Conservation (phyloP, 768 basidiomycete genomes). For the Rhizopogon roseolus region DNA sequence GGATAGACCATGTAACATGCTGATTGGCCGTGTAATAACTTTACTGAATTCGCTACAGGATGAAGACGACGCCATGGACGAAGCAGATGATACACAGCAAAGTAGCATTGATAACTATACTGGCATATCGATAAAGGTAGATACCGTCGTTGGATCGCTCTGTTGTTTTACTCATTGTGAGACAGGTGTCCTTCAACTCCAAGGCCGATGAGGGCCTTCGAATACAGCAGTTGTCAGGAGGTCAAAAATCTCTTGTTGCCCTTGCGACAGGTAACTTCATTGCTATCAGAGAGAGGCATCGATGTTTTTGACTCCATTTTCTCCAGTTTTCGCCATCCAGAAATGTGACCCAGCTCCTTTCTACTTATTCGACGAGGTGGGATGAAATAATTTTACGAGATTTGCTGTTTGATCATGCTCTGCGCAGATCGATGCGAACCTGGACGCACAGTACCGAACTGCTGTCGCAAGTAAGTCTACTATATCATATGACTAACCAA, state of each 20-base stretch:
- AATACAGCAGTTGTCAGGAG: constrained; percentile 95
- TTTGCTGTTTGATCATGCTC: not conserved
- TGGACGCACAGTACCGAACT: constrained; percentile 96
- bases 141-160: not conserved
- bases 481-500: constrained; percentile 14
- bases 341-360: constrained; percentile 99
- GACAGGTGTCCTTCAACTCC: constrained; percentile 95
- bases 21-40: not conserved
- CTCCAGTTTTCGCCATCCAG: constrained; percentile 91
- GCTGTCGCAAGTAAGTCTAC: constrained; percentile 82
- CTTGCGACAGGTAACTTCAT: constrained; percentile 70
- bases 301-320: constrained; percentile 4
- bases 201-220: constrained; percentile 95
- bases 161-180: not conserved
- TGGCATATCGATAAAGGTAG: constrained; percentile 90
- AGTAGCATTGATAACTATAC: constrained; percentile 90
- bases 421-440: constrained; percentile 86
- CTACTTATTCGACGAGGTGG: constrained; percentile 96
- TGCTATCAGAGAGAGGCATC: not conserved
- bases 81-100: constrained; percentile 67
- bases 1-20: constrained; percentile 68
- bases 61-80: constrained; percentile 63
- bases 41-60: constrained; percentile 39
- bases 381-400: not conserved
- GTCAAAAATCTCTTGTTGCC: constrained; percentile 95